These are phyloP conservation scores for Cruciata laevipes DNA, from an alignment of 257 asterid species.

Conservation along the genomic window DNA sequence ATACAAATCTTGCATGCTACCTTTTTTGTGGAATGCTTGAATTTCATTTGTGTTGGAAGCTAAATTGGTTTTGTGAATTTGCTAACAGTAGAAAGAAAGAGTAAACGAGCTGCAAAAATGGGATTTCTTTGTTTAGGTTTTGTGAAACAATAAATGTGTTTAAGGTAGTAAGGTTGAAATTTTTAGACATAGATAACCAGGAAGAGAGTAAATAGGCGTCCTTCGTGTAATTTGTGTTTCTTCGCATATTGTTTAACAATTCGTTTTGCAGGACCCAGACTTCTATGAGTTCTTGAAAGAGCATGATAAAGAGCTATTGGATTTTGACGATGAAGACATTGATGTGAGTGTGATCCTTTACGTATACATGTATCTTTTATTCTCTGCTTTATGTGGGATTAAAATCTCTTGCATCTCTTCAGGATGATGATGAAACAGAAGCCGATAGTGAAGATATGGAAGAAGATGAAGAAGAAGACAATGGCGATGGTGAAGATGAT, in stretches of 20 bases:
- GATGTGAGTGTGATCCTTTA: slow-evolving; percentile 43
- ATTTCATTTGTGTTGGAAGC: not conserved
- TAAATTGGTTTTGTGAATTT: not conserved
- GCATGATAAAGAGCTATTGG: slow-evolving; percentile 76
- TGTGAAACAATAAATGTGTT: not conserved
- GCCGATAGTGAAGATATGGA: slow-evolving; percentile 19
- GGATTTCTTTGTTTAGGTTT: not conserved
- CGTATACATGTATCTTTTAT: slow-evolving; percentile 6
- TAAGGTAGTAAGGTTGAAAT: not conserved
- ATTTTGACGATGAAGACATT: slow-evolving; percentile 58
- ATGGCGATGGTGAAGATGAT: slow-evolving; percentile 21
- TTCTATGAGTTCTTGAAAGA: slow-evolving; percentile 80
- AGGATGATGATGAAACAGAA: slow-evolving; percentile 26
- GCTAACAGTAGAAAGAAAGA: not conserved
- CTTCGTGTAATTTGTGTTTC: not conserved
- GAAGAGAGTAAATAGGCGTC: not conserved
- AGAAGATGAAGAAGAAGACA: slow-evolving; percentile 26
- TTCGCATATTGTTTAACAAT: slow-evolving; percentile 10
- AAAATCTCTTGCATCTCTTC: slow-evolving; percentile 2
- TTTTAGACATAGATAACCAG: not conserved
- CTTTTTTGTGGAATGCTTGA: not conserved
- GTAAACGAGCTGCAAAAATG: not conserved
- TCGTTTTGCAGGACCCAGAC: slow-evolving; percentile 71
- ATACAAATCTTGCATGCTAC: not conserved
- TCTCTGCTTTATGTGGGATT: slow-evolving; percentile 11